phyloP scores from a whole-genome alignment of 2,329 filamentous ascomycete genomes.

The Colletotrichum limetticola region DNA sequence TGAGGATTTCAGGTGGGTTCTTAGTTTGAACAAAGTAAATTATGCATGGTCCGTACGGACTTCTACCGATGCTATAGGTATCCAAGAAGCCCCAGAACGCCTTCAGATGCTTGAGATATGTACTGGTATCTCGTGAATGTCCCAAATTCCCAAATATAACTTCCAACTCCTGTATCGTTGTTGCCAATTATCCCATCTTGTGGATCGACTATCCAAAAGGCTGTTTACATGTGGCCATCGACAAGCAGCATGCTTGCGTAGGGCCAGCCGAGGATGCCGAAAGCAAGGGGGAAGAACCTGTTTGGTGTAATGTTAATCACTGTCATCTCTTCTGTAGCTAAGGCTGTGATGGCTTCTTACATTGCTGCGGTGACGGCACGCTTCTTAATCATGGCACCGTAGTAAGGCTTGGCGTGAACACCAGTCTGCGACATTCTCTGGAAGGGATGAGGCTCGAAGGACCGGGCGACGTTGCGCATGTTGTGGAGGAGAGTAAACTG shows the following conservation, averaged over 20 bases:
- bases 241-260: conserved; percentile 18
- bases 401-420: conserved; percentile 47
- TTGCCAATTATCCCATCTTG: not conserved
- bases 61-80: conserved; percentile 19
- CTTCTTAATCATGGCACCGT: conserved; percentile 47
- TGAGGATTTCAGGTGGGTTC: too few relatives aligned
- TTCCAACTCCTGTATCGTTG: not conserved
- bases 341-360: conserved; percentile 42
- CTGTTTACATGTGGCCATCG: conserved; percentile 27
- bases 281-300: conserved; percentile 14
- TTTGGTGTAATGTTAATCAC: conserved; percentile 1
- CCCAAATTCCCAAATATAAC: conserved; percentile 17
- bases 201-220: not conserved
- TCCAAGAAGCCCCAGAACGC: conserved; percentile 17
- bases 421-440: conserved; percentile 46
- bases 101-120: conserved; percentile 30
- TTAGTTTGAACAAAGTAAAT: conserved; percentile 26
- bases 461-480: conserved; percentile 48
- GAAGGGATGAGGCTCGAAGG: conserved; percentile 51
- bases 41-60: conserved; percentile 18
- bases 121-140: conserved; percentile 25
- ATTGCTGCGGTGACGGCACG: conserved; percentile 43
- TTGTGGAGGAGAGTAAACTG: conserved; percentile 49
- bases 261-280: conserved; percentile 34
- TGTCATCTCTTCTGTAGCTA: not conserved